These are phyloP conservation scores for Talaromyces nanjingensis DNA, from an alignment of 495 filamentous ascomycete species.

Conservation along the genomic window DNA sequence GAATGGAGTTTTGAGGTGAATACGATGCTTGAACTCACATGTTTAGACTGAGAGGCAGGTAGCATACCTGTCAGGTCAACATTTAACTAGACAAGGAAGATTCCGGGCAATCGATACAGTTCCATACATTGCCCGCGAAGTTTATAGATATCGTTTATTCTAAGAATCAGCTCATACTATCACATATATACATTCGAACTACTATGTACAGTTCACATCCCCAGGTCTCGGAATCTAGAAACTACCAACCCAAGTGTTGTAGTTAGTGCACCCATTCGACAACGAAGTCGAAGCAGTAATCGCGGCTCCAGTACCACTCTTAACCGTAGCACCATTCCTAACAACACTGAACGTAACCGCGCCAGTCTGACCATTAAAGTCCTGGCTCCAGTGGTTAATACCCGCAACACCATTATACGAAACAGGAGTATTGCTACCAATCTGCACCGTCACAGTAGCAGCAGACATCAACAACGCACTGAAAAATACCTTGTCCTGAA, in stretches of 20 bases:
- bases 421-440: slow-evolving; percentile 37
- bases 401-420: slow-evolving; percentile 30
- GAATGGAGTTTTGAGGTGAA: not conserved
- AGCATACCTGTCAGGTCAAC: too few species aligned
- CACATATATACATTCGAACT: not conserved
- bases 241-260: slow-evolving; percentile 9
- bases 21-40: not conserved
- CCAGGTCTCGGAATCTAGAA: not conserved
- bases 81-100: too few species aligned
- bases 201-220: not conserved
- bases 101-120: too few species aligned
- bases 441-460: slow-evolving; percentile 39
- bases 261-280: slow-evolving; percentile 8
- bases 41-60: too few species aligned
- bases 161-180: not conserved
- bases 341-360: slow-evolving; percentile 44
- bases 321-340: slow-evolving; percentile 27
- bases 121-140: too few species aligned
- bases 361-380: slow-evolving; percentile 43
- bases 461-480: slow-evolving; percentile 20
- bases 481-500: slow-evolving; percentile 35
- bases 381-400: slow-evolving; percentile 45
- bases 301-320: slow-evolving; percentile 31
- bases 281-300: slow-evolving; percentile 25
- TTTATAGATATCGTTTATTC: too few species aligned